Percentiles rank a stretch among this genome's conserved stretches.
phyloP scores from a whole-genome alignment of 352 stramenopile species.

The Thraustochytrium sp. region DNA sequence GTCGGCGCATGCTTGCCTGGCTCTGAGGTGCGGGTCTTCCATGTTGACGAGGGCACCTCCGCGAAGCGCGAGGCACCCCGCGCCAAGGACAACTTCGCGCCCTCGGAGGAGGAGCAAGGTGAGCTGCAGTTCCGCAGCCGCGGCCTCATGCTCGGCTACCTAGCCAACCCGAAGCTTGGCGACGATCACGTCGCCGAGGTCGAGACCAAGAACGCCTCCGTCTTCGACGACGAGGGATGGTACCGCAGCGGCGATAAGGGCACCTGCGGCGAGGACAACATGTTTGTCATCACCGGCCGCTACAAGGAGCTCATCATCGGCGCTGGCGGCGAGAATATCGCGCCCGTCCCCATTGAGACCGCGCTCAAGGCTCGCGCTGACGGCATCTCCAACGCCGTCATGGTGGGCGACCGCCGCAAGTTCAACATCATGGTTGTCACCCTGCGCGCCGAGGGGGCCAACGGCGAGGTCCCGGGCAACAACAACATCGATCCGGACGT shows the following conservation, averaged over 20 bases:
- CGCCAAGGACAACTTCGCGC: conserved; percentile 36
- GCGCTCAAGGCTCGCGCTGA: conserved; percentile 76
- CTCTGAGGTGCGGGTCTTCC: conserved; percentile 53
- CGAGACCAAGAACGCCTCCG: conserved; percentile 63
- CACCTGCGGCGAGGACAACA: conserved; percentile 65
- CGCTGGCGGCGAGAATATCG: conserved; percentile 87
- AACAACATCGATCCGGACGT: conserved; percentile 69
- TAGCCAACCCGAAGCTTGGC: conserved; percentile 53
- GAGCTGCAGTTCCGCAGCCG: conserved; percentile 59
- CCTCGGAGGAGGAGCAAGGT: conserved; percentile 45
- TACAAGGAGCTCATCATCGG: conserved; percentile 66
- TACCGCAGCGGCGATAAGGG: conserved; percentile 86
- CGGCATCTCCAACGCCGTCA: conserved; percentile 79
- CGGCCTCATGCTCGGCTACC: conserved; percentile 68
- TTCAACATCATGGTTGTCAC: conserved; percentile 81
- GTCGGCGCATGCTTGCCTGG: conserved; percentile 49
- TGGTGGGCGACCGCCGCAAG: conserved; percentile 84
- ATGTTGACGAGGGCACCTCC: conserved; percentile 1
- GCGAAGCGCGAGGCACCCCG: background rate
- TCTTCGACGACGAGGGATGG: conserved; percentile 84
- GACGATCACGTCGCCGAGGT: conserved; percentile 45
- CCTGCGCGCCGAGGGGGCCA: conserved; percentile 67
- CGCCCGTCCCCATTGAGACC: conserved; percentile 82
- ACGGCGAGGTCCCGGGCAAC: conserved; percentile 65
- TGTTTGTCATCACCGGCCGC: conserved; percentile 55